Base-by-base conservation (phyloP, 2,329 filamentous ascomycete species). In the Incumbomyces lentus region DNA sequence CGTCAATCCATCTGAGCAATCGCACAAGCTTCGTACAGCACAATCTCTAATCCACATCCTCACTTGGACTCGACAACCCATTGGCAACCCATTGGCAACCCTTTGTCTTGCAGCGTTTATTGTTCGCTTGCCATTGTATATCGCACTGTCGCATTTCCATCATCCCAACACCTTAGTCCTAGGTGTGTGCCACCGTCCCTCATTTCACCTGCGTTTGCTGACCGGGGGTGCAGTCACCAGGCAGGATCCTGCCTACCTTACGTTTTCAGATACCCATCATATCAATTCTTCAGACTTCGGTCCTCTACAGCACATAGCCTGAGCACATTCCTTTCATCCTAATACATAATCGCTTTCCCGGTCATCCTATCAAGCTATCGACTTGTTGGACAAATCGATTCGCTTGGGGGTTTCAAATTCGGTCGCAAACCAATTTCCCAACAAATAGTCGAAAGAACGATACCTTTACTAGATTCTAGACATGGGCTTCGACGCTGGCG, bases 401-500 rank as follows among this genome's bases (percentile, higher is more conserved):
- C 22, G 33, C 42, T 45, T 22, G 34, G 30, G 17, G 22, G 32
- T 41, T 41, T 36, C 37, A 31, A 37, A 38, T 45, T 37, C 42
- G 13, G 30, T 17, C 33, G 7, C 12, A 36, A 35, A 22, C 12
- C 40, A n/a, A 35, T 44, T 36, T 44, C 14, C 14, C 16, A 22
- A 36, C 14, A 44, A 26, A 44, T n/a, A 30, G 31, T 31, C 34
- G 13, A 16, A 13, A 30, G 14, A 22, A 46, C n/a, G 30, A 19
- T 30, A n/a, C 18, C n/a, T 13, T 17, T 19, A 10, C 36, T 46
- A 40, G 31, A 41, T 30, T 33, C 17, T 41, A 47, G 33, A 42
- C 49, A 55, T 56, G 55, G 56, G 55, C 50, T 68, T 93, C 83
- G 84, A 95, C 90, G 82, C 90, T 79, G 90, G 90, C 78, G 87